Evolutionary conservation across 2,329 filamentous ascomycete species (phyloP), one percentile per base, ranked within the genome.

Genomic region (Aureobasidium sp.): DNA sequence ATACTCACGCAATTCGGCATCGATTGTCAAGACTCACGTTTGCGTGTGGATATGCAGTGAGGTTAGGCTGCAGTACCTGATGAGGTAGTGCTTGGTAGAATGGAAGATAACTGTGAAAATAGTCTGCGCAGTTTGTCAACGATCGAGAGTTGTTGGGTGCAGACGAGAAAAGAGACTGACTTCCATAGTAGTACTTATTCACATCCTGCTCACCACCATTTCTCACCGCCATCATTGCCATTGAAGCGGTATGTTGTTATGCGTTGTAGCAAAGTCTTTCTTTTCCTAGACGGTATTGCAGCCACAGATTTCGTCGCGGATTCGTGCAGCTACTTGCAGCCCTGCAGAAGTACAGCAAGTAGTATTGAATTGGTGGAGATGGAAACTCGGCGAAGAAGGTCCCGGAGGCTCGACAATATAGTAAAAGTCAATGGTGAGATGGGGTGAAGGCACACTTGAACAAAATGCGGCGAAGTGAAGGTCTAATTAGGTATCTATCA

Each of bases 231-330:
- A 61, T 53, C 48, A 45, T 54, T 16, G 30, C 39, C 48, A 39
- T 61, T 54, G 59, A 61, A 39, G 59, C 39, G 57, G 57, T 60
- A 42, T 59, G 55, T 59, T 49, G 55, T 41, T 37, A 42, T 51
- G 47, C 45, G 57, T 47, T 50, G 57, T 60, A 60, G 45, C 47
- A 60, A 60, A 60, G 57, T 60, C 47, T 60, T 59, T 59, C 57
- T 51, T 50, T 21, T 60, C 57, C 57, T 36, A 44, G 47, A 42
- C 27, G 11, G 45, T 51, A 30, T 60, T 16, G 47, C 36, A 27
- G 57, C 34, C 36, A 60, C 57, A 51, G 57, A 51, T 60, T 37
- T 51, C 39, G 57, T 34, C 30, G 21, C 57, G 57, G 57, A 60
- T 51, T 30, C 47, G 57, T 51, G 47, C 57, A 60, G 57, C 10